Conservation (phyloP, 2,329 filamentous ascomycete species). For the Talaromyces sp. region DNA sequence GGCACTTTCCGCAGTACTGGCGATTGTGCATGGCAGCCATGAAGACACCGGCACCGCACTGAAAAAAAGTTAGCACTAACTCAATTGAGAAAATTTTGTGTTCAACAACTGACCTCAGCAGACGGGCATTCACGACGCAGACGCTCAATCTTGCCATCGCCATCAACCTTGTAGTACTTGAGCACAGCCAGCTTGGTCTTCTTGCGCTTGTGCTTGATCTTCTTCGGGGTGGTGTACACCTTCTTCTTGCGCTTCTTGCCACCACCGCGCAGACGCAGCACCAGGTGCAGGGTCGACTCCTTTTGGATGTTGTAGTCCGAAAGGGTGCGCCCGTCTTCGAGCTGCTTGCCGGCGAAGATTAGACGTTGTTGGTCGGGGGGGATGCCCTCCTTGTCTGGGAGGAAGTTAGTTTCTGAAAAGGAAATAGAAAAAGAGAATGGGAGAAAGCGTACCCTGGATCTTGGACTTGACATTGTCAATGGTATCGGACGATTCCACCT, state of each 20-base stretch:
- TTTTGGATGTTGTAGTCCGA: conserved; percentile 99
- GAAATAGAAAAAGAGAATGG: background rate
- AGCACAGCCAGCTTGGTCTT: conserved; percentile 99
- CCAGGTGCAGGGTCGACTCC: conserved; percentile 97
- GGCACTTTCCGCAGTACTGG: conserved; percentile 83
- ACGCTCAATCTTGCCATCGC: conserved; percentile 99
- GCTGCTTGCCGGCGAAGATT: conserved; percentile 99
- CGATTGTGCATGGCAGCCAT: conserved; percentile 99
- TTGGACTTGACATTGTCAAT: conserved; percentile 99
- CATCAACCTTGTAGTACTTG: conserved; percentile 99
- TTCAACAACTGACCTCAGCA: conserved; percentile 75
- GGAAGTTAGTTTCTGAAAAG: conserved; percentile 18
- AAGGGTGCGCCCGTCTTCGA: conserved; percentile 97
- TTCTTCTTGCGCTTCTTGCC: conserved; percentile 99
- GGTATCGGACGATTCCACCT: conserved; percentile 99
- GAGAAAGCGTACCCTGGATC: conserved; percentile 58
- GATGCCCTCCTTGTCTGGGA: conserved; percentile 95
- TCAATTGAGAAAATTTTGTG: no score
- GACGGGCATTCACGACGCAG: conserved; percentile 95
- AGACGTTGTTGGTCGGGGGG: conserved; percentile 98
- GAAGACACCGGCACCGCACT: conserved; percentile 99
- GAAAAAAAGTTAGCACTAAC: conserved; percentile 13
- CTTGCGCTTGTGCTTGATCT: conserved; percentile 99
- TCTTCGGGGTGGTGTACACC: conserved; percentile 99
- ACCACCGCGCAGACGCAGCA: conserved; percentile 96